A percentile compares a stretch with the other conserved stretches of the same genome.
phyloP scores from a whole-genome alignment of 495 filamentous ascomycete species.

The Hypoxylon cercidicola region DNA sequence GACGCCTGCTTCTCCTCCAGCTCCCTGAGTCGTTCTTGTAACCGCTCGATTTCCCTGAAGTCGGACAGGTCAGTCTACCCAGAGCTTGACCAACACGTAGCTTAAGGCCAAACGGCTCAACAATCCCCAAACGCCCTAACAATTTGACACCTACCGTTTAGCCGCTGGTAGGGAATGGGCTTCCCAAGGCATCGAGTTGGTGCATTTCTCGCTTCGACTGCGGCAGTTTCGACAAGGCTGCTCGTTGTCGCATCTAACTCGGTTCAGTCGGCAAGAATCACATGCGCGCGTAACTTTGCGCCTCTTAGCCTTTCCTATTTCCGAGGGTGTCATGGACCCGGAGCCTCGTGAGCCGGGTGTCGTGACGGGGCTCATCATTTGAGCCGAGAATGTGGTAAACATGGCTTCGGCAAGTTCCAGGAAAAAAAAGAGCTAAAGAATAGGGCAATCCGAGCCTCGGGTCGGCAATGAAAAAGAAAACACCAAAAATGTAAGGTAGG shows the following conservation, averaged over 20 bases:
- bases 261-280: slow-evolving; percentile 8
- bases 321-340: slow-evolving; percentile 12
- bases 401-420: slow-evolving; percentile 5
- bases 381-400: slow-evolving; percentile 15
- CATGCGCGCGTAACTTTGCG: slow-evolving; percentile 15
- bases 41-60: neutral
- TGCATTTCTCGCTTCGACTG: slow-evolving; percentile 9
- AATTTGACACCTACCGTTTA: neutral
- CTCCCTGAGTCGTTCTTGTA: neutral
- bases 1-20: too few species aligned
- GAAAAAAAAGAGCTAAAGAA: neutral
- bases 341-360: slow-evolving; percentile 1
- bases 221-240: slow-evolving; percentile 15
- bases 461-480: neutral
- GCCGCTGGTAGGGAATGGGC: neutral
- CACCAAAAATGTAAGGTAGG: slow-evolving; percentile 1
- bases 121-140: neutral
- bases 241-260: slow-evolving; percentile 11
- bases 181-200: slow-evolving; percentile 2
- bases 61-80: neutral
- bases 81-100: neutral
- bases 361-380: slow-evolving; percentile 18
- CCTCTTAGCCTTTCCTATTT: slow-evolving; percentile 12
- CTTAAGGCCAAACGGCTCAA: neutral
- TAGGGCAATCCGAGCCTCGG: neutral